A percentile compares a stretch with the other conserved stretches of the same genome.
These are phyloP conservation scores for Wickerhamomyces silvicola DNA, from an alignment of 805 yeast genomes.

Conservation along the genomic window DNA sequence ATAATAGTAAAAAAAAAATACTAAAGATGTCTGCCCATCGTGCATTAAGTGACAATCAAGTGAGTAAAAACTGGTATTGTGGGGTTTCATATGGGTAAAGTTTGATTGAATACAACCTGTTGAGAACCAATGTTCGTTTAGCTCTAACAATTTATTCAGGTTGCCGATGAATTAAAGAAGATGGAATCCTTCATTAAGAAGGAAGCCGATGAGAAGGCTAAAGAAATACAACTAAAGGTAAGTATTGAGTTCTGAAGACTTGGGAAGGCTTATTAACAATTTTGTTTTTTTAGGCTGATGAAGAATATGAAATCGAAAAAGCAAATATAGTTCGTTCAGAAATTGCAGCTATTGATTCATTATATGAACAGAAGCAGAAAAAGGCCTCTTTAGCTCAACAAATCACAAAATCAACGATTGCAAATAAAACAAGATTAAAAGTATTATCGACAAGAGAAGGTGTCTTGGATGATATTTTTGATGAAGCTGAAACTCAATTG, in stretches of 20 bases:
- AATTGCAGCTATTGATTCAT: conserved; percentile 77
- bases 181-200: conserved; percentile 98
- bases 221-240: conserved; percentile 81
- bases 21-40: conserved; percentile 31
- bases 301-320: conserved; percentile 97
- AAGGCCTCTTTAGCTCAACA: conserved; percentile 91
- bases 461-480: conserved; percentile 68
- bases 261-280: conserved; percentile 2
- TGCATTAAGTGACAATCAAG: conserved; percentile 43
- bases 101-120: too few relatives aligned
- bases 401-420: conserved; percentile 90
- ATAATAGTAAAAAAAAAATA: too few relatives aligned
- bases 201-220: conserved; percentile 98
- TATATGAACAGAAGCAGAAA: conserved; percentile 76
- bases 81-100: background rate
- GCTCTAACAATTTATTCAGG: conserved; percentile 40
- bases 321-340: conserved; percentile 91
- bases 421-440: conserved; percentile 91
- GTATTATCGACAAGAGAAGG: conserved; percentile 82
- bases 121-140: too few relatives aligned
- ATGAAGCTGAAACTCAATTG: conserved; percentile 59
- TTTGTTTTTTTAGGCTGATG: conserved; percentile 57
- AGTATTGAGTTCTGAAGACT: conserved; percentile 5
- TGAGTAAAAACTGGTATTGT: conserved; percentile 21
- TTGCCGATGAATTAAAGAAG: conserved; percentile 90